A percentile compares a stretch with the other conserved stretches of the same genome.
Evolutionary conservation across 1,284 basidiomycete species (phyloP).

Genomic region (Austropuccinia psidii): DNA sequence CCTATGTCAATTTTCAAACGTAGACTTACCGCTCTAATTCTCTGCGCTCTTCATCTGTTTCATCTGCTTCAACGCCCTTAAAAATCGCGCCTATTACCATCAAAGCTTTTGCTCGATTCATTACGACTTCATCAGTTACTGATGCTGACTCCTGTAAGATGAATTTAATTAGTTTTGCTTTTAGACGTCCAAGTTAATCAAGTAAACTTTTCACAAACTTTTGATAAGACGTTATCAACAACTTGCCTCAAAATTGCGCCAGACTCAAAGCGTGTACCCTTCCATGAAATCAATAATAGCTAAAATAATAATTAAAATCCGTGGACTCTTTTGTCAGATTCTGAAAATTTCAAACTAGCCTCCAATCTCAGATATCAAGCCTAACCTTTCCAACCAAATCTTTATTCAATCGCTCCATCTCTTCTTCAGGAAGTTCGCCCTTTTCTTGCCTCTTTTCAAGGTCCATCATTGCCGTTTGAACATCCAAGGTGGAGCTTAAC

Average conservation of each 20-base stretch:
- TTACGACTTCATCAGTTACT: constrained; percentile 60
- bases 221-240: constrained; percentile 30
- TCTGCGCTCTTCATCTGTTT: constrained; percentile 78
- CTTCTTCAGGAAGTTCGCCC: constrained; percentile 52
- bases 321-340: too few relatives aligned
- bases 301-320: constrained; percentile 46
- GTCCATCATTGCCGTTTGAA: constrained; percentile 60
- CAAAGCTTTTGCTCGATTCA: constrained; percentile 77
- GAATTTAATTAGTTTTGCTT: neutral
- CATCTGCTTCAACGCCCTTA: constrained; percentile 72
- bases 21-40: constrained; percentile 61
- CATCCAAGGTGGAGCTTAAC: constrained; percentile 68
- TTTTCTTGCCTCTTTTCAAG: constrained; percentile 60
- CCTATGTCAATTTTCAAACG: neutral
- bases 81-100: constrained; percentile 76
- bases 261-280: constrained; percentile 85
- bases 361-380: too few relatives aligned
- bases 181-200: neutral
- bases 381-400: constrained; percentile 83
- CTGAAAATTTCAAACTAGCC: too few relatives aligned
- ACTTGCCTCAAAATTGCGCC: constrained; percentile 43
- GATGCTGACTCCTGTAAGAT: constrained; percentile 54
- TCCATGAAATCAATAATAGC: constrained; percentile 91
- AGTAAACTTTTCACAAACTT: neutral
- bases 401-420: constrained; percentile 71